A percentile compares a stretch with the other conserved stretches of the same genome.
These are phyloP conservation scores for Paraphoma sp. DNA, from an alignment of 2,329 filamentous ascomycete genomes.

Conservation along the genomic window DNA sequence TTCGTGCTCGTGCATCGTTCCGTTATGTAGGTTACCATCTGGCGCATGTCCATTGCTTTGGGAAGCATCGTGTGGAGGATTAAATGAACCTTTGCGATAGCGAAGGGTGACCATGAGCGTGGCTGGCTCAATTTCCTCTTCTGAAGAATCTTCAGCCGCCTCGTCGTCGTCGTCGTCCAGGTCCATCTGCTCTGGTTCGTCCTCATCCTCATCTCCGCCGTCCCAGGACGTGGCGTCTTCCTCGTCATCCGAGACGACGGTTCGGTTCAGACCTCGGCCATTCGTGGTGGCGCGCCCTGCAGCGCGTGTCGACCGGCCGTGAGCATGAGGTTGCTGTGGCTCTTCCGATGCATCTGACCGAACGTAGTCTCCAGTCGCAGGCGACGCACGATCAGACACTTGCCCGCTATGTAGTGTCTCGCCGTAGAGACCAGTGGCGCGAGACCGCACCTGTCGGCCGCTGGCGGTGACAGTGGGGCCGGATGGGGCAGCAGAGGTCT, in stretches of 20 bases:
- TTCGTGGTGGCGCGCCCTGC: slow-evolving; percentile 25
- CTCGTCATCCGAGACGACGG: slow-evolving; percentile 69
- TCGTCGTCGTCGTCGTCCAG: slow-evolving; percentile 65
- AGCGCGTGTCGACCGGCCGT: slow-evolving; percentile 53
- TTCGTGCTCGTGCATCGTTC: not conserved
- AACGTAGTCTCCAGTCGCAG: slow-evolving; percentile 52
- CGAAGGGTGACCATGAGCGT: slow-evolving; percentile 78
- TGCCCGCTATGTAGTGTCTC: slow-evolving; percentile 66
- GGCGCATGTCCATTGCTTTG: not conserved
- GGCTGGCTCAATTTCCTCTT: slow-evolving; percentile 47
- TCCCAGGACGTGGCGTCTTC: slow-evolving; percentile 70
- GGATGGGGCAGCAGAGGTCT: slow-evolving; percentile 72
- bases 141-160: slow-evolving; percentile 48
- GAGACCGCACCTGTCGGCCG: slow-evolving; percentile 81
- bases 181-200: slow-evolving; percentile 72
- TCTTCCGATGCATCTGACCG: slow-evolving; percentile 56
- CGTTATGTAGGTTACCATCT: not conserved
- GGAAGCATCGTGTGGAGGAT: slow-evolving; percentile 2
- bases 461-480: slow-evolving; percentile 78
- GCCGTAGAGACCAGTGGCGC: slow-evolving; percentile 66
- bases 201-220: slow-evolving; percentile 76
- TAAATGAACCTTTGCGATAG: slow-evolving; percentile 29
- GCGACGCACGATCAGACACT: slow-evolving; percentile 48
- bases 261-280: slow-evolving; percentile 29
- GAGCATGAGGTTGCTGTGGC: slow-evolving; percentile 45